Evolutionary conservation across 495 filamentous ascomycete genomes (phyloP), one percentile per base, ranked within the genome.

Genomic region (Penicillium macrosclerotiorum): DNA sequence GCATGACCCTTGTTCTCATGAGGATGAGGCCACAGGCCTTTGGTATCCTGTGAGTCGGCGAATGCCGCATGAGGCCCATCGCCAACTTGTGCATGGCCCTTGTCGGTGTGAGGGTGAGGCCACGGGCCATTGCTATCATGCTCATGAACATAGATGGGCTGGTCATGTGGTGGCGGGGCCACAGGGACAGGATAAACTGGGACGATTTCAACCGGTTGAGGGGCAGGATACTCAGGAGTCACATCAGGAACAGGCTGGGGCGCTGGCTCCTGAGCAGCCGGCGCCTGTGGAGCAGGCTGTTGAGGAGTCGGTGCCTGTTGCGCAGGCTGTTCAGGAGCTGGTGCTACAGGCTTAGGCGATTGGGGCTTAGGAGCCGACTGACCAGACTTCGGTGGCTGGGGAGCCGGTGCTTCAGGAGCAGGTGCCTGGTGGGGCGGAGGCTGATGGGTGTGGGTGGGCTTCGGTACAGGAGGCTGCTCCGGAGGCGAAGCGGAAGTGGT

Each of bases 121-220:
- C 41, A 44, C 8, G 41, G 22, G 13, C 42, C 42, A 5, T 44
- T 18, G 42, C 27, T 34, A n/a, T 44, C 52, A 5, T 44, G 24
- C 43, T 43, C 16, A 2, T 42, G 38, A 9, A 44, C 52, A 13
- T 40, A 42, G 22, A 47, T 33, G 11, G 52, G 47, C 33, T 46
- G 37, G 22, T 42, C 31, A 12, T 47, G n/a, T 5, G 20, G 31
- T 3, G 48, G 42, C 5, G 65, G 58, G 13, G 54, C 26, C 14
- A 43, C 41, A 6, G 59, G 57, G 23, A 60, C 45, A 22, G 40
- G 44, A 20, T 32, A 55, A n/a, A 37, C 14, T 16, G 47, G 47
- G 25, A 22, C 16, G 13, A 13, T 32, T 19, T 42, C 42, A 6
- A 30, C 29, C 3, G 37, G 49, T 13, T 47, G 18, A 19, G 50